A percentile compares a stretch with the other conserved stretches of the same genome.
phyloP scores from a whole-genome alignment of 176 grass and related monocot species.

The Hordeum marinum region DNA sequence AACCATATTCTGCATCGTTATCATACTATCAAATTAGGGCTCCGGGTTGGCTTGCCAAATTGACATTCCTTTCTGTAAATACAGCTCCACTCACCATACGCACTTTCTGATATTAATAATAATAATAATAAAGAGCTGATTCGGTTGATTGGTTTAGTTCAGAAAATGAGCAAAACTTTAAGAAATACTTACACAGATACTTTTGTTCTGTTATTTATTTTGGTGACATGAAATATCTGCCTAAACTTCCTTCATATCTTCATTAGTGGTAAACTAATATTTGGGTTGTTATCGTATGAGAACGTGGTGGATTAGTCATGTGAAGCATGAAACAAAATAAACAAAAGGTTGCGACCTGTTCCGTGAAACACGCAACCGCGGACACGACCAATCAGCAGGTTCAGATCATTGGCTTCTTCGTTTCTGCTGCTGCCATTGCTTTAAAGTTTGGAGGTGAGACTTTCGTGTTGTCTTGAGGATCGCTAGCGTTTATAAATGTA shows the following conservation, averaged over 20 bases:
- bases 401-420: constrained; percentile 16
- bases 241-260: neutral
- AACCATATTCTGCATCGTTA: constrained; percentile 27
- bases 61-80: neutral
- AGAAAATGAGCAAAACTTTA: neutral
- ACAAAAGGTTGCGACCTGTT: neutral
- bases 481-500: neutral
- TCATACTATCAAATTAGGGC: constrained; percentile 19
- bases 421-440: neutral
- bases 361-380: neutral
- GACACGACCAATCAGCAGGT: neutral
- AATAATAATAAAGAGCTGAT: neutral
- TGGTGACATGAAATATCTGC: neutral
- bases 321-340: too few relatives aligned
- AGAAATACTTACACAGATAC: neutral
- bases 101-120: neutral
- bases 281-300: neutral
- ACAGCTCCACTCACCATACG: neutral
- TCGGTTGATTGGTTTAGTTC: constrained; percentile 5
- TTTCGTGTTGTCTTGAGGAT: constrained; percentile 22
- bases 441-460: constrained; percentile 16
- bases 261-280: neutral
- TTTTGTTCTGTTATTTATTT: neutral
- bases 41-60: constrained; percentile 1
- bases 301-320: neutral